phyloP scores from a whole-genome alignment of 345 rosid genomes.

The Melaleuca alternifolia region DNA sequence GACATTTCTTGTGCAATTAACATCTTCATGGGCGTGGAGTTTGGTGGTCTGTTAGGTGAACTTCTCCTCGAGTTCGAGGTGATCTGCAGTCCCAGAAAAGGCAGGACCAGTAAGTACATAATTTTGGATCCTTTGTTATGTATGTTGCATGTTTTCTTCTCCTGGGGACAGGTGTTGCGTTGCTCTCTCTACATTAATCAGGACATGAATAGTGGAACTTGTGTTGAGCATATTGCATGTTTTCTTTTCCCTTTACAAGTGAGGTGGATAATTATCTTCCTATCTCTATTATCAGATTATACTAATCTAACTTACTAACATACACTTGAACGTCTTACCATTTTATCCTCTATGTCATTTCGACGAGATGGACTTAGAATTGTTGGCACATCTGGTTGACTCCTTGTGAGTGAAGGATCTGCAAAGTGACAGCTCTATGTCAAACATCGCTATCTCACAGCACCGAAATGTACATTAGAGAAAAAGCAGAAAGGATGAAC shows the following conservation, averaged over 20 bases:
- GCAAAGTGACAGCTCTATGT: background rate
- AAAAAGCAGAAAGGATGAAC: background rate
- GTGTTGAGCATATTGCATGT: background rate
- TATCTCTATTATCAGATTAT: conserved; percentile 1
- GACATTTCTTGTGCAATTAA: conserved; percentile 81
- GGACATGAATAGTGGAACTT: background rate
- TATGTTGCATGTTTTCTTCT: background rate
- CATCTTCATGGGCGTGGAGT: conserved; percentile 68
- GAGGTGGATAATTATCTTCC: background rate
- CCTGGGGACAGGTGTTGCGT: too few relatives aligned
- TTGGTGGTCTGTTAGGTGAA: conserved; percentile 42
- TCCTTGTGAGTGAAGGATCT: conserved; percentile 55
- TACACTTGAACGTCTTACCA: conserved; percentile 15
- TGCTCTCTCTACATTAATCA: background rate
- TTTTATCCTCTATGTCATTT: conserved; percentile 51
- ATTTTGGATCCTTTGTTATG: background rate
- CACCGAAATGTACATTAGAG: background rate
- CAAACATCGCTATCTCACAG: background rate
- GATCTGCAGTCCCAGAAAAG: conserved; percentile 28
- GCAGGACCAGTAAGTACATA: background rate
- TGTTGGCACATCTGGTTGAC: conserved; percentile 56
- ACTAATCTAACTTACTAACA: background rate
- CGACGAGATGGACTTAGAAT: conserved; percentile 30
- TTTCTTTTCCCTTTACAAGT: background rate
- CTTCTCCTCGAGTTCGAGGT: conserved; percentile 50